Evolutionary conservation across 768 basidiomycete species (phyloP), one percentile per base, ranked within the genome.

Genomic region (Rhizopogon vinicolor): DNA sequence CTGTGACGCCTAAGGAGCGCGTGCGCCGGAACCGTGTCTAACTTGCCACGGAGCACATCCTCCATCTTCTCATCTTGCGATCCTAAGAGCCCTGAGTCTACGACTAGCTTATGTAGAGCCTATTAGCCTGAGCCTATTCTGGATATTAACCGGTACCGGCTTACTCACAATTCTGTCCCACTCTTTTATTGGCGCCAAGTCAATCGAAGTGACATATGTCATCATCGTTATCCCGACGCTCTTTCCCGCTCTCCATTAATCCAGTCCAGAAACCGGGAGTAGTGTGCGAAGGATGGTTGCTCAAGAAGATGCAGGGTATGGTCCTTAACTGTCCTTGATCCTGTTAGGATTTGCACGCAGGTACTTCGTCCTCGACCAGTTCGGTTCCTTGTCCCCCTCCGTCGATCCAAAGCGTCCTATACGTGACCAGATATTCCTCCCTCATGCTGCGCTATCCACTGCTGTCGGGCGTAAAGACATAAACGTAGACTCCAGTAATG

Each of bases 261-360:
- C 46, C 56, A 29, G 52, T 50, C 25, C 57, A 67, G 25, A 49
- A 16, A 3, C 18, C 48, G 13, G 63, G 61, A 31, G 64, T 83
- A 49, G 59, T 87, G 4, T 77, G 72, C 50, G 78, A 89, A 62
- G 91, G 91, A 73, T 93, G 89, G 89, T 72, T 92, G 5, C 76
- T 93, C 58, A 93, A 93, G 75, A 93, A 83, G 74, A 86, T 92
- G 87, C 91, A 93, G 75, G 91, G 91, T 25, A 25, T 37, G 25
- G 25, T 25, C 25, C 25, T 25, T 25, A 25, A 25, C 25, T 25
- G 25, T 53, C 40, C 41, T 44, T 37, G 9, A 33, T 41, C 35
- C 49, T 35, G 53, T n/a, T n/a, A n/a, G 91, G 91, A 8, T 93
- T 90, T 71, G 91, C 91, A 16, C 86, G 89, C 50, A 85, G 90